A percentile compares a stretch with the other conserved stretches of the same genome.
These are phyloP conservation scores for Termitomyces sp. DNA, from an alignment of 768 basidiomycete genomes.

Conservation along the genomic window DNA sequence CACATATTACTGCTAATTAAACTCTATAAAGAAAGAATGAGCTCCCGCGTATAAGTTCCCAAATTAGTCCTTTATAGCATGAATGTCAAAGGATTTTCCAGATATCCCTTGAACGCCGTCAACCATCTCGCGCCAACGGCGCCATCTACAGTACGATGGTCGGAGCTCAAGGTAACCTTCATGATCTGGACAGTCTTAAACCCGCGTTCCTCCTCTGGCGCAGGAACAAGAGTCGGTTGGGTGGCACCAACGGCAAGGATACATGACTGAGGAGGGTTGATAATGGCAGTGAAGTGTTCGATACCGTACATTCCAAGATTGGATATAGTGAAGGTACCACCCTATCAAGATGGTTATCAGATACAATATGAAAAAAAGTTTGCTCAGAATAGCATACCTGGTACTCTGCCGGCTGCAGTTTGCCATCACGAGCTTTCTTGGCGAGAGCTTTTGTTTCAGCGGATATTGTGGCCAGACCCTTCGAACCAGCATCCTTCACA, in stretches of 20 bases:
- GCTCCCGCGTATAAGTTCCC: not conserved
- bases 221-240: slow-evolving; percentile 80
- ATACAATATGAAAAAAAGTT: not conserved
- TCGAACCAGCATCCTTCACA: slow-evolving; percentile 86
- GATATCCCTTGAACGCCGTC: slow-evolving; percentile 89
- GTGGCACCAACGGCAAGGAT: slow-evolving; percentile 94
- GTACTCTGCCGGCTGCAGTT: slow-evolving; percentile 92
- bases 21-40: slow-evolving; percentile 9
- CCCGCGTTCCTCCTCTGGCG: slow-evolving; percentile 86
- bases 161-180: slow-evolving; percentile 94
- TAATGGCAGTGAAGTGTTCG: slow-evolving; percentile 96
- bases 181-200: slow-evolving; percentile 91
- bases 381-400: slow-evolving; percentile 50
- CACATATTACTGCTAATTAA: slow-evolving; percentile 13
- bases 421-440: slow-evolving; percentile 94
- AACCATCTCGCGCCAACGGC: slow-evolving; percentile 94
- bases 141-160: slow-evolving; percentile 96
- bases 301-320: slow-evolving; percentile 99
- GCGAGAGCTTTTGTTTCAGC: slow-evolving; percentile 90
- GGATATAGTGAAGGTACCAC: slow-evolving; percentile 98
- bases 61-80: slow-evolving; percentile 64
- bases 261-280: slow-evolving; percentile 97
- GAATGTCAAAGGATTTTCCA: slow-evolving; percentile 96
- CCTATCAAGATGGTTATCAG: slow-evolving; percentile 39
- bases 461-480: slow-evolving; percentile 92